phyloP scores from a whole-genome alignment of 257 asterid species.

The Solanum lycopersicoides region DNA sequence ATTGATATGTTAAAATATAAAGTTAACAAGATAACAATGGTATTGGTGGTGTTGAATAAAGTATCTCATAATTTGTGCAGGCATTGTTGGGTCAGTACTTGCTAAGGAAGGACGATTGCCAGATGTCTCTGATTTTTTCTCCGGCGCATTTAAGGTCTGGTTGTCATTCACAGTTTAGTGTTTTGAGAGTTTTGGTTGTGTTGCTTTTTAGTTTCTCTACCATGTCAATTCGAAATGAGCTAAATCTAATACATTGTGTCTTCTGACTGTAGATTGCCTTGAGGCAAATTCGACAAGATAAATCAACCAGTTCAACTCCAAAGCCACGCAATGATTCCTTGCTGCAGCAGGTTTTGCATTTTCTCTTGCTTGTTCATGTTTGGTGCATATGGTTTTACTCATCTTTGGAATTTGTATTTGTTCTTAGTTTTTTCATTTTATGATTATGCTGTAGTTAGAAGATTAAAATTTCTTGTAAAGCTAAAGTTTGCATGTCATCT shows the following conservation, averaged over 20 bases:
- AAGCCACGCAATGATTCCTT: constrained; percentile 58
- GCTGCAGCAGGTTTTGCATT: constrained; percentile 62
- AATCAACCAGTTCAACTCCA: constrained; percentile 40
- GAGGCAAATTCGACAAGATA: constrained; percentile 46
- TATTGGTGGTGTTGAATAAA: not conserved
- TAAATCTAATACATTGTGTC: constrained; percentile 6
- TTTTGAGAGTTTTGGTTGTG: not conserved
- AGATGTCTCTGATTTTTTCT: constrained; percentile 39
- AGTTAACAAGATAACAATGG: not conserved
- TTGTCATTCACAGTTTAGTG: not conserved
- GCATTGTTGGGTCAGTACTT: constrained; percentile 72
- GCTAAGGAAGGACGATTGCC: constrained; percentile 66
- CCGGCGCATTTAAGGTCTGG: constrained; percentile 75
- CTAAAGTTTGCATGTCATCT: not conserved
- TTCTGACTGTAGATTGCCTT: constrained; percentile 35
- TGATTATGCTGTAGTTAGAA: not conserved
- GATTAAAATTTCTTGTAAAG: not conserved
- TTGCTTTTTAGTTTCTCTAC: not conserved
- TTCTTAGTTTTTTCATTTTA: not conserved
- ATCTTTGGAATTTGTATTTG: not conserved
- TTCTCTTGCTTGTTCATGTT: not conserved
- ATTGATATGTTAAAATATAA: not conserved
- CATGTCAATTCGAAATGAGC: not conserved
- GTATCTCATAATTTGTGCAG: constrained; percentile 27
- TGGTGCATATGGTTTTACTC: not conserved